Conservation (phyloP, 192 early-diverging fungal species). For the Coemansia sp. region DNA sequence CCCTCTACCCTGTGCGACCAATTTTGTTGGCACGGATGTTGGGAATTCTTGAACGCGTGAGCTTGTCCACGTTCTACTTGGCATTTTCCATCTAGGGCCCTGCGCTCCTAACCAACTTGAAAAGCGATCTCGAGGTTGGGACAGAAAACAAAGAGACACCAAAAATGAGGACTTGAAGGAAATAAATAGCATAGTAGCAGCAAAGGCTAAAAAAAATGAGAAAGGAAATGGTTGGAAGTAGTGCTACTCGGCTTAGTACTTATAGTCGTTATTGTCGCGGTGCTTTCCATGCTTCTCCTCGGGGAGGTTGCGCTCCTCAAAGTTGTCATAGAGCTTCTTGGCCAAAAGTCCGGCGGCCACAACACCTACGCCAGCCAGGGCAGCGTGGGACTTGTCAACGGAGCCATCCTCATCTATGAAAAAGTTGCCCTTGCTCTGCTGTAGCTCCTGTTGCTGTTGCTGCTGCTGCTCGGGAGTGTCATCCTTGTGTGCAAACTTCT, state of each 20-base stretch:
- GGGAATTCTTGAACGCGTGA: neutral
- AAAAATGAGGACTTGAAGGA: no score
- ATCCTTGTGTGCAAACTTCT: conserved; percentile 6
- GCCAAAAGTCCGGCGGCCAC: conserved; percentile 18
- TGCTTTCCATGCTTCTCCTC: conserved; percentile 20
- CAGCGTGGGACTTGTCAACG: conserved; percentile 29
- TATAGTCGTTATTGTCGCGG: conserved; percentile 4
- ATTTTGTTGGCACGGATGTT: neutral
- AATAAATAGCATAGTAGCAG: neutral
- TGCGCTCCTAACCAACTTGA: neutral
- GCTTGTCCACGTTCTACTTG: neutral
- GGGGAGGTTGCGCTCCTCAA: conserved; percentile 16
- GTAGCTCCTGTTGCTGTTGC: neutral
- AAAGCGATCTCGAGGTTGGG: neutral
- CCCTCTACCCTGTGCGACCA: neutral
- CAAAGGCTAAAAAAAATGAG: neutral
- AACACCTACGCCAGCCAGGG: conserved; percentile 19
- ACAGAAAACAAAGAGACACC: neutral
- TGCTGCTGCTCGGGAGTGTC: neutral
- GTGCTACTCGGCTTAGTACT: neutral
- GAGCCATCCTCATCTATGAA: conserved; percentile 33
- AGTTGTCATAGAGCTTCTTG: conserved; percentile 33
- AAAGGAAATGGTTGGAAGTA: neutral
- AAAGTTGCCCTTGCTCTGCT: conserved; percentile 12
- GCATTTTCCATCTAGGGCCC: neutral